Evolutionary conservation across 306 rosid species (phyloP), one percentile per base, ranked within the genome.

Genomic region (Fragaria ananassa): DNA sequence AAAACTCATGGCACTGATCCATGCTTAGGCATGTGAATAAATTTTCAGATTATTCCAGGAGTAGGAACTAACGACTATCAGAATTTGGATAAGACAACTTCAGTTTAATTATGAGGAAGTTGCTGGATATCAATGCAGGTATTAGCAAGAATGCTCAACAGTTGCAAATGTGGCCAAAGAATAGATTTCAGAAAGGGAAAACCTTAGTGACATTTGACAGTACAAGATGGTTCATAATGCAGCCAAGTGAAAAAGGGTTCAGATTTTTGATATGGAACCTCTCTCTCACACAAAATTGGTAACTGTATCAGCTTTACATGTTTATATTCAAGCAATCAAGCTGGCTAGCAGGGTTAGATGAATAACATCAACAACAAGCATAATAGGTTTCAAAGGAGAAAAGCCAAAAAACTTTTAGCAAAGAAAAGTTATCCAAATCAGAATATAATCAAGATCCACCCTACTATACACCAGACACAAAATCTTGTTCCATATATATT

Each of bases 321-420:
- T 62, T 31, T 62, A 31, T 39, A 39, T 6, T 39, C 42, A 39
- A 39, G 8, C 42, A 9, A 58, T 25, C 65, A 60, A 60, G 66
- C 47, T 21, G 15, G 69, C 44, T 56, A 6, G 46, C 10, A 17
- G 56, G 25, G 64, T 6, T n/a, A 47, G 63, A 68, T 18, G 50
- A 80, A 25, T 14, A 10, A 58, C 68, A 31, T 25, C 39, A 39
- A 39, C 60, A 68, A 39, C 80, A 80, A 58, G 79, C 73, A 42
- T 57, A 82, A 73, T 51, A 82, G 76, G 50, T 68, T 21, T 27
- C 46, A 18, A 67, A 68, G 25, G 42, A 73, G 45, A 45, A 11
- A 17, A 76, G 60, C 41, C 75, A 72, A 63, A 17, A 50, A 63
- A 70, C 80, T 70, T 80, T 75, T 46, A 27, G 8, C 0, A 58